Percentiles rank a stretch among this genome's conserved stretches.
Evolutionary conservation across 495 filamentous ascomycete genomes (phyloP).

Genomic region (Penicillium bialowiezense): DNA sequence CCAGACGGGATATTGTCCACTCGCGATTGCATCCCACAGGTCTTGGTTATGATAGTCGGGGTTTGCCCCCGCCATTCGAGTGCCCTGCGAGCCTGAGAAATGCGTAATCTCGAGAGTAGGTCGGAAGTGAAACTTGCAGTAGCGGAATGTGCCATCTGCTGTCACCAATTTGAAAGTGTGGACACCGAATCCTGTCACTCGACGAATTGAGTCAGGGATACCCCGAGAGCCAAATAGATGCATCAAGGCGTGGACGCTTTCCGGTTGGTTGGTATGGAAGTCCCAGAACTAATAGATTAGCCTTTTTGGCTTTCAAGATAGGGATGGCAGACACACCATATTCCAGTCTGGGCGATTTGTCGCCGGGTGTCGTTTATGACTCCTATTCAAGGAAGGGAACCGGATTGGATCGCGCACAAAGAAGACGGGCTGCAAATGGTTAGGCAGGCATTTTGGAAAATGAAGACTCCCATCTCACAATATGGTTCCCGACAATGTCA

Average conservation of each 20-base stretch:
- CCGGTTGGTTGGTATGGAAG: constrained; percentile 30
- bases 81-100: constrained; percentile 53
- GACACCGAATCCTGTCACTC: constrained; percentile 62
- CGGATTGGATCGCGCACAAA: constrained; percentile 54
- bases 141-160: constrained; percentile 54
- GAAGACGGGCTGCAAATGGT: constrained; percentile 38
- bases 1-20: constrained; percentile 32
- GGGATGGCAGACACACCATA: constrained; percentile 33
- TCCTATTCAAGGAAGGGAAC: constrained; percentile 52
- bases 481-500: constrained; percentile 62
- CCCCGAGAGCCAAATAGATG: constrained; percentile 65
- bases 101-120: constrained; percentile 57
- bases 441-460: neutral
- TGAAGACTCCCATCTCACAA: constrained; percentile 9
- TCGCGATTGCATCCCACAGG: constrained; percentile 34
- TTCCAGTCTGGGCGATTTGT: constrained; percentile 47
- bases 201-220: constrained; percentile 57
- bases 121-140: constrained; percentile 65
- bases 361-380: constrained; percentile 48
- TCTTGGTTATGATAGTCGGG: constrained; percentile 38
- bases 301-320: neutral
- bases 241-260: constrained; percentile 63
- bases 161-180: constrained; percentile 64
- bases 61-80: constrained; percentile 46
- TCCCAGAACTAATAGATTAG: constrained; percentile 50